Conservation (phyloP, 1,139 yeast species). For the Suhomyces anneliseae region DNA sequence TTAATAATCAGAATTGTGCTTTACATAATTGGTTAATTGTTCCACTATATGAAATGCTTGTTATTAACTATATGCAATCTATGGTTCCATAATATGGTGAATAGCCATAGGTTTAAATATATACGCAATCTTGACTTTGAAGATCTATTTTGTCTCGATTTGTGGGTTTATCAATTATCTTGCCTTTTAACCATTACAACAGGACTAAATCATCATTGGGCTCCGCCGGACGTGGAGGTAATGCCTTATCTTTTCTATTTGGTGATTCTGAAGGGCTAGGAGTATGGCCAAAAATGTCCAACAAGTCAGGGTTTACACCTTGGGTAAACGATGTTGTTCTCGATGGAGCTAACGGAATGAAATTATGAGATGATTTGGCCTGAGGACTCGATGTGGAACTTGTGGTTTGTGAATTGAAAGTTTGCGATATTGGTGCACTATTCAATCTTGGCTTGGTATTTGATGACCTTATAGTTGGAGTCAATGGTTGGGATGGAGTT, state of each 20-base stretch:
- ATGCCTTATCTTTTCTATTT: not conserved
- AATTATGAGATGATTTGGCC: conserved; percentile 1
- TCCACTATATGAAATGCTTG: too few species aligned
- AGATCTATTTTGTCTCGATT: not conserved
- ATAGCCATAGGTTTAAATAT: too few species aligned
- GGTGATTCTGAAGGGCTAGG: not conserved
- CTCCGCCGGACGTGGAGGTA: not conserved
- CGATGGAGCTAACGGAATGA: conserved; percentile 4
- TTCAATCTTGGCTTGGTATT: too few species aligned
- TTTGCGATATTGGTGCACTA: too few species aligned
- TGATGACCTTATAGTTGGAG: not conserved
- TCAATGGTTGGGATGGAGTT: not conserved
- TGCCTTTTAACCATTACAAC: not conserved
- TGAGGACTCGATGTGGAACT: not conserved
- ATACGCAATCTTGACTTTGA: too few species aligned
- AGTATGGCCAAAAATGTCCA: conserved; percentile 9
- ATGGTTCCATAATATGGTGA: too few species aligned
- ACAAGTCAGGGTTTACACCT: conserved; percentile 4
- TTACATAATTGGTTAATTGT: too few species aligned
- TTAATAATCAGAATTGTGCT: too few species aligned
- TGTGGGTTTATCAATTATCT: not conserved
- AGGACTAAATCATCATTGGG: not conserved
- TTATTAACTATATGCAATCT: too few species aligned
- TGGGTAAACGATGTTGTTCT: not conserved
- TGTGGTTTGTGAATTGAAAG: too few species aligned